Conservation (phyloP, 169 alveolate genomes). For the Neospora caninum region DNA sequence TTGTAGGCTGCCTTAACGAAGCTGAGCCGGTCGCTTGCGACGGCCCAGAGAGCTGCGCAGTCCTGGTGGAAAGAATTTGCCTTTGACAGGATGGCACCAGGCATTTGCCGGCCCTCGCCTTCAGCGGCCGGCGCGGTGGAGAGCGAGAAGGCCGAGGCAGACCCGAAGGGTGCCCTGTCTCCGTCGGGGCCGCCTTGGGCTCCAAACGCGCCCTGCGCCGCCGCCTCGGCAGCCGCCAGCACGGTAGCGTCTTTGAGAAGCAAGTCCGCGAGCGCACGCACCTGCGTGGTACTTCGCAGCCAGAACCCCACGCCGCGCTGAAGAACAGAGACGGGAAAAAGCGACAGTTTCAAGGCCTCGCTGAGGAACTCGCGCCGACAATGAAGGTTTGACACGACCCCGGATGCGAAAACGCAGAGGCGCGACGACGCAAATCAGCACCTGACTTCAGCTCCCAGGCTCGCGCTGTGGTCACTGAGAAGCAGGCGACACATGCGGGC, state of each 20-base stretch:
- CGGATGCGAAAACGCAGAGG: too few relatives aligned
- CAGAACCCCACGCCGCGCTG: slow-evolving; percentile 65
- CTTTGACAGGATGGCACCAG: not conserved
- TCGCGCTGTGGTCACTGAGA: too few relatives aligned
- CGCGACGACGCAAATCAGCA: too few relatives aligned
- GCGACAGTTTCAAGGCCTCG: not conserved
- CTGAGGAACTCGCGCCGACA: too few relatives aligned
- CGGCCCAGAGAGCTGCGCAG: slow-evolving; percentile 43
- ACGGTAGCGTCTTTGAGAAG: slow-evolving; percentile 41
- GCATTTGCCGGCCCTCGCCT: not conserved
- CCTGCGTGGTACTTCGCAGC: slow-evolving; percentile 36
- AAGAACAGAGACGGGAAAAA: not conserved
- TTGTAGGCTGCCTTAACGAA: slow-evolving; percentile 19
- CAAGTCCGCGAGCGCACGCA: slow-evolving; percentile 22
- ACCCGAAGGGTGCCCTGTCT: not conserved
- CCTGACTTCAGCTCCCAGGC: too few relatives aligned
- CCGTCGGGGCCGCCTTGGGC: not conserved
- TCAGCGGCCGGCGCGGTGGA: not conserved
- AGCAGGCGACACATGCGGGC: too few relatives aligned
- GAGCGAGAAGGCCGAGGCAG: too few relatives aligned
- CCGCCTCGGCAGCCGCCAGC: slow-evolving; percentile 38
- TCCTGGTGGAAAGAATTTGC: slow-evolving; percentile 2
- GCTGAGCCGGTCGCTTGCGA: slow-evolving; percentile 35
- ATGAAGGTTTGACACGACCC: too few relatives aligned
- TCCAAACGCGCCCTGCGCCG: slow-evolving; percentile 22